Evolutionary conservation across 306 rosid species (phyloP), one percentile per base, ranked within the genome.

Genomic region (Rubus idaeus): DNA sequence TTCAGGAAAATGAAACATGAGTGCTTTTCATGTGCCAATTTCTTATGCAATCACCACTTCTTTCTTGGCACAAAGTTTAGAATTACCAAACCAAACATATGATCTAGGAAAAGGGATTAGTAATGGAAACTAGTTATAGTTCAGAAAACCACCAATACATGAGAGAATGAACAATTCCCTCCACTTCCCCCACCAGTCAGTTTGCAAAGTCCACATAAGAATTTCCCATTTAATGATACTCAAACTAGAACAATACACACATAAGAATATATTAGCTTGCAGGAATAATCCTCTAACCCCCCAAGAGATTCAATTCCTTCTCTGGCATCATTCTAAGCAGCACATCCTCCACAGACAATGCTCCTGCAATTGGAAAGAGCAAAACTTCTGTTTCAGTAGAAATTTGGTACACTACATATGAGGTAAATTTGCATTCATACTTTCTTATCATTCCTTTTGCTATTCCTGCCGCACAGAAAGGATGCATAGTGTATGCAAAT

Each of bases 131-230:
- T 76, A 60, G 42, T 23, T 42, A 57, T 35, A 39, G 26, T 70
- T 58, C 39, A 47, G 53, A 6, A 41, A 37, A 44, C 26, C 63
- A 53, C 42, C 58, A 81, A 62, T 68, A 77, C 78, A 64, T 66
- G 73, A 89, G 98, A 91, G 96, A 94, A 94, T 91, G 90, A 91
- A 94, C 80, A 79, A 81, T 94, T 94, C 96, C 97, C 96, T 86
- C 84, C 68, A 76, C 41, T 40, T 80, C 62, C 81, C 79, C 45
- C 53, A 68, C 35, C 20, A 53, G 61, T 62, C 83, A 63, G 76
- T 78, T 75, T 10, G 69, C 76, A 11, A 84, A 83, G 41, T 69
- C 72, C 63, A 70, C 45, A 47, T n/a, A 12, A 77, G 26, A 73
- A 75, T 40, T 4, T 49, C 60, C 49, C 66, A 49, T 68, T 68